A percentile compares a stretch with the other conserved stretches of the same genome.
Conservation (phyloP, 75 land plant genomes). For the Ceratopteris richardii region DNA sequence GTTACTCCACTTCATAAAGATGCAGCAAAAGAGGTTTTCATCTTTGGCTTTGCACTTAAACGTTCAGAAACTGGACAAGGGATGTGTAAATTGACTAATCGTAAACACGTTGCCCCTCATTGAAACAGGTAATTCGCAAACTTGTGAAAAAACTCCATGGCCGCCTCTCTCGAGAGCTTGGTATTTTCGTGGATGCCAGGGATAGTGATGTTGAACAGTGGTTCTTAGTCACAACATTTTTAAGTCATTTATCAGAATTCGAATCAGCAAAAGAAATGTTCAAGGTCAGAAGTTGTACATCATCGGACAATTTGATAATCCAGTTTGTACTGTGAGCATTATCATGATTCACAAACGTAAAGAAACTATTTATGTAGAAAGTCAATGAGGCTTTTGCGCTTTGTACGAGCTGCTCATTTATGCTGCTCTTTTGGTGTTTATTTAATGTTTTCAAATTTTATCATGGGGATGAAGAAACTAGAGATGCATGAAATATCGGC, state of each 20-base stretch:
- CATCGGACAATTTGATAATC: not conserved
- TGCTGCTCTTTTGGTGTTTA: not conserved
- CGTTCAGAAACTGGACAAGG: too few relatives aligned
- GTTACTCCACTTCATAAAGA: not conserved
- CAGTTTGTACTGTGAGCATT: not conserved
- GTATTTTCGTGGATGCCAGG: conserved; percentile 20
- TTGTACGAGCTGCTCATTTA: not conserved
- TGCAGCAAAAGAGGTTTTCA: not conserved
- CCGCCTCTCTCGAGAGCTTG: conserved; percentile 22
- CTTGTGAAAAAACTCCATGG: conserved; percentile 25
- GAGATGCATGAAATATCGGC: too few relatives aligned
- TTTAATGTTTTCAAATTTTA: not conserved
- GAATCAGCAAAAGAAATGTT: conserved; percentile 17
- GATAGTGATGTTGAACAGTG: conserved; percentile 30
- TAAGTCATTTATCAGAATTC: conserved; percentile 9
- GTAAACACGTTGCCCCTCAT: too few relatives aligned
- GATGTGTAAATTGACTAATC: too few relatives aligned
- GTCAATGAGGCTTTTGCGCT: not conserved
- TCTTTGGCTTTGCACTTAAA: too few relatives aligned
- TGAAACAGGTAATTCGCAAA: conserved; percentile 15
- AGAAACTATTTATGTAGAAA: not conserved
- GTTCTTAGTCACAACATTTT: conserved; percentile 23
- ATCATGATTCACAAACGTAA: not conserved
- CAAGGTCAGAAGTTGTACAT: conserved; percentile 9
- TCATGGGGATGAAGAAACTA: not conserved